A percentile compares a stretch with the other conserved stretches of the same genome.
phyloP scores from a whole-genome alignment of 192 early-diverging fungal genomes.

The Backusella luteola region DNA sequence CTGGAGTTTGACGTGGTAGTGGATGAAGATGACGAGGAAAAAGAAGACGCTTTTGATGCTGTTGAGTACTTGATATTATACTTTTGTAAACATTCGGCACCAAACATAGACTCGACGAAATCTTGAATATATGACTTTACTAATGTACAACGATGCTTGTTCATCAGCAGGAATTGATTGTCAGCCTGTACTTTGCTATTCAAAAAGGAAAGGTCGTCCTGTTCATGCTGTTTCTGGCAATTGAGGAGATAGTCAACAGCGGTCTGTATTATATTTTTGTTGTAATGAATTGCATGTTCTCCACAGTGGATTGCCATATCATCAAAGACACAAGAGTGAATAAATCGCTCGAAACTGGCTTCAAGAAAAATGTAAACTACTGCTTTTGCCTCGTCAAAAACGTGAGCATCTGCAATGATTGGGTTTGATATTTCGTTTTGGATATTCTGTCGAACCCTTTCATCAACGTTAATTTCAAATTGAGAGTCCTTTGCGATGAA shows the following conservation, averaged over 20 bases:
- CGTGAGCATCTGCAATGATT: background rate
- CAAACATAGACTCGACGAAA: background rate
- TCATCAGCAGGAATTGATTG: background rate
- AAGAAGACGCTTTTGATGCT: background rate
- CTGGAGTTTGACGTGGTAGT: background rate
- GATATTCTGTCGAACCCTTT: slow-evolving; percentile 28
- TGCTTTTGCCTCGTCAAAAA: slow-evolving; percentile 32
- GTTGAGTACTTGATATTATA: background rate
- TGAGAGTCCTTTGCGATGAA: slow-evolving; percentile 43
- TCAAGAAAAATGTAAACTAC: slow-evolving; percentile 43
- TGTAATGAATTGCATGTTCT: slow-evolving; percentile 19
- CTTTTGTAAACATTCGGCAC: background rate
- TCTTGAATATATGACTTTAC: background rate
- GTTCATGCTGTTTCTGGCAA: background rate
- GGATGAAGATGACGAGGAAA: background rate
- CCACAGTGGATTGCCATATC: slow-evolving; percentile 39
- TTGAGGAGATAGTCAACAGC: slow-evolving; percentile 27
- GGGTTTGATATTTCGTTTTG: slow-evolving; percentile 17
- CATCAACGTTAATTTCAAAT: slow-evolving; percentile 54
- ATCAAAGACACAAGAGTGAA: slow-evolving; percentile 13
- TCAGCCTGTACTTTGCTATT: background rate
- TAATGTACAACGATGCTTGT: slow-evolving; percentile 3
- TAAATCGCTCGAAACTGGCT: slow-evolving; percentile 37
- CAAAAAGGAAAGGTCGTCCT: background rate
- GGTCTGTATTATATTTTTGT: slow-evolving; percentile 12